These are phyloP conservation scores for Rubroboletus pulcherrimus DNA, from an alignment of 768 basidiomycete species.

Conservation along the genomic window DNA sequence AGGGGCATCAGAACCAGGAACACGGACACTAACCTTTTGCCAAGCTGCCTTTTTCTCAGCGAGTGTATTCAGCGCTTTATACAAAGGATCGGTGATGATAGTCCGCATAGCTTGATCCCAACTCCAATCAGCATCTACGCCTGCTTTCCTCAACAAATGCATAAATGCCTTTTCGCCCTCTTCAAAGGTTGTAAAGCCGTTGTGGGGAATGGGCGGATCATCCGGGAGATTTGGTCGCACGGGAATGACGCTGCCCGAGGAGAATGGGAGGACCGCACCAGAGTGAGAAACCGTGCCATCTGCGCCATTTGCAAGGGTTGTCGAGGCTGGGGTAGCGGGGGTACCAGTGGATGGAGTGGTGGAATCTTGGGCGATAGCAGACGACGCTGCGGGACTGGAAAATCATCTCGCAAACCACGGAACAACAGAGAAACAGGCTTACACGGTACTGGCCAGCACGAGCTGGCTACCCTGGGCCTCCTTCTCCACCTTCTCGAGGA, in stretches of 20 bases:
- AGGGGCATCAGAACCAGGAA: neutral
- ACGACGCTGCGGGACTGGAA: slow-evolving; percentile 33
- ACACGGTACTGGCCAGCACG: slow-evolving; percentile 32
- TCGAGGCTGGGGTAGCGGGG: slow-evolving; percentile 30
- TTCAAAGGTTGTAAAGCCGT: slow-evolving; percentile 80
- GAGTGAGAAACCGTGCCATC: slow-evolving; percentile 45
- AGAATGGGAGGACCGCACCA: slow-evolving; percentile 59
- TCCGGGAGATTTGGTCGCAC: slow-evolving; percentile 78
- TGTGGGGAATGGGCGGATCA: slow-evolving; percentile 85
- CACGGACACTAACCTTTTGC: slow-evolving; percentile 67
- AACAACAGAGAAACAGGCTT: slow-evolving; percentile 3
- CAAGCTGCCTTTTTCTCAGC: slow-evolving; percentile 94
- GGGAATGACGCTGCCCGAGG: slow-evolving; percentile 58
- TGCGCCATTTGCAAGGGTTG: slow-evolving; percentile 47
- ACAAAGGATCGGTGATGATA: slow-evolving; percentile 96
- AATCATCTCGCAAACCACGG: slow-evolving; percentile 2
- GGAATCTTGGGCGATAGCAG: slow-evolving; percentile 41
- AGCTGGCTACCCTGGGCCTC: slow-evolving; percentile 46
- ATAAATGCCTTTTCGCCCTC: slow-evolving; percentile 95
- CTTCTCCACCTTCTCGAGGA: slow-evolving; percentile 83
- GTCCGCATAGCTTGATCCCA: slow-evolving; percentile 99
- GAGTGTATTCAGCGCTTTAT: slow-evolving; percentile 88
- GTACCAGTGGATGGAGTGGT: slow-evolving; percentile 44
- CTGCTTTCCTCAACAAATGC: slow-evolving; percentile 83
- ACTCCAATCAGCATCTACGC: slow-evolving; percentile 88